Evolutionary conservation across 192 early-diverging fungal genomes (phyloP).

Genomic region (Neocallimastix lanati): DNA sequence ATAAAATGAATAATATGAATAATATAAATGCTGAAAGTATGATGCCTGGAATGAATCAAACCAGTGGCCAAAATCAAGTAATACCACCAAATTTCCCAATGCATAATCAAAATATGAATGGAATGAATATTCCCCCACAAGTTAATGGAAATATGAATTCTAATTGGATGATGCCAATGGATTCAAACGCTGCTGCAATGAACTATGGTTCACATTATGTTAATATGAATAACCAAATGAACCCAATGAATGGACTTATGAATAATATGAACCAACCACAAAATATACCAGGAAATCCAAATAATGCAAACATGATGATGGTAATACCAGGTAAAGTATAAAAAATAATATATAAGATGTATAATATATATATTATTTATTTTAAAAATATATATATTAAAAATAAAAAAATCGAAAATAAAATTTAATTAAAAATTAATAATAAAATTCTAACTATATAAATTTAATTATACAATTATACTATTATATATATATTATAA

Average conservation of each 20-base stretch:
- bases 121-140: not conserved
- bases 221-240: not conserved
- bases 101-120: not conserved
- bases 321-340: not conserved
- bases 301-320: not conserved
- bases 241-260: not conserved
- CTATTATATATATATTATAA: too few relatives aligned
- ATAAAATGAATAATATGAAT: not conserved
- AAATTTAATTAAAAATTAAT: too few relatives aligned
- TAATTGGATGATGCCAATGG: not conserved
- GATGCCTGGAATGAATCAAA: not conserved
- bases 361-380: too few relatives aligned
- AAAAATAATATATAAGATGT: too few relatives aligned
- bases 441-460: too few relatives aligned
- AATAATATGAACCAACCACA: not conserved
- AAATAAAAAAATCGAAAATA: too few relatives aligned
- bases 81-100: not conserved
- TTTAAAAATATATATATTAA: too few relatives aligned
- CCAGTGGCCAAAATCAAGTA: not conserved
- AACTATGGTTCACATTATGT: not conserved
- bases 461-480: too few relatives aligned
- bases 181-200: not conserved
- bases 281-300: not conserved
- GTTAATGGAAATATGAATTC: not conserved
- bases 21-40: not conserved